phyloP scores from a whole-genome alignment of 73 alveolate species.

The Tetrahymena borealis region DNA sequence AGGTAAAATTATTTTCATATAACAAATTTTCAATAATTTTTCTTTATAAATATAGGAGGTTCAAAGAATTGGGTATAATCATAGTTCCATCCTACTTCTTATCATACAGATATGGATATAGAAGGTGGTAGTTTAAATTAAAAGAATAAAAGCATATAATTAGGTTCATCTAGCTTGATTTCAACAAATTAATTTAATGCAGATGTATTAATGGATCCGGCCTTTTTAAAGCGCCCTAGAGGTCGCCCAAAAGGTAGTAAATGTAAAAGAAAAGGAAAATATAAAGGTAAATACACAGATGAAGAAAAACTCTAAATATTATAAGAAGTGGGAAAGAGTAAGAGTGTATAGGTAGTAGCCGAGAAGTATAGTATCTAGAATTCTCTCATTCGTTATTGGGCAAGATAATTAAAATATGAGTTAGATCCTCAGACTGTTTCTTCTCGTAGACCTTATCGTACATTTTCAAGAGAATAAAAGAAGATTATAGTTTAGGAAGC shows the following conservation, averaged over 20 bases:
- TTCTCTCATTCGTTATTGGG: background rate
- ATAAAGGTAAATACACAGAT: background rate
- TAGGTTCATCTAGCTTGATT: background rate
- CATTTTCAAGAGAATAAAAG: background rate
- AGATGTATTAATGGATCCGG: background rate
- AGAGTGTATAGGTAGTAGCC: background rate
- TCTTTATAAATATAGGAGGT: background rate
- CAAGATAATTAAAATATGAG: background rate
- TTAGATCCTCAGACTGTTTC: background rate
- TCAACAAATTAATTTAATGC: background rate
- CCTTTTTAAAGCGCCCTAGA: background rate
- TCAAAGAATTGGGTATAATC: background rate
- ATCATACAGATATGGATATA: background rate
- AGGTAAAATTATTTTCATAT: background rate
- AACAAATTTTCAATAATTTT: background rate
- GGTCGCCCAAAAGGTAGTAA: background rate
- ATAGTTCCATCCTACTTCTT: background rate
- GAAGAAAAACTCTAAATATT: background rate
- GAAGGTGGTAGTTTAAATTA: background rate
- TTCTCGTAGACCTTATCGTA: background rate
- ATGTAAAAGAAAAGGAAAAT: background rate
- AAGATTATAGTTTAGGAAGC: background rate
- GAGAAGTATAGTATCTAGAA: background rate
- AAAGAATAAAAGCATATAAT: background rate
- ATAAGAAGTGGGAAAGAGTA: background rate